These are phyloP conservation scores for Zea mays DNA, from an alignment of 176 grass and related monocot genomes.

Conservation along the genomic window DNA sequence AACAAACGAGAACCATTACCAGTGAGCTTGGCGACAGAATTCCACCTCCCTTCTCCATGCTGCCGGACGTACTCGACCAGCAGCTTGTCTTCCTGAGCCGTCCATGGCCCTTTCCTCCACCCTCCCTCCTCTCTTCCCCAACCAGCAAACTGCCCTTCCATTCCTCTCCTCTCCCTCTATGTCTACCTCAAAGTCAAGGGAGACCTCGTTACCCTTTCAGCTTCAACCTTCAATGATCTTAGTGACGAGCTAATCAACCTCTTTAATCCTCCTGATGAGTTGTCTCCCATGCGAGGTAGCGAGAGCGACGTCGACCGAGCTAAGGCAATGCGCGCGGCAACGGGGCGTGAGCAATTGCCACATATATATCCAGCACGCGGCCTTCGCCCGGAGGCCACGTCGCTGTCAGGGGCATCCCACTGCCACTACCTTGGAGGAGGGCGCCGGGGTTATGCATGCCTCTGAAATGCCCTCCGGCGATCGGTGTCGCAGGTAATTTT, in stretches of 20 bases:
- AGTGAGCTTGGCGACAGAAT: constrained; percentile 75
- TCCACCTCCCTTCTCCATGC: constrained; percentile 95
- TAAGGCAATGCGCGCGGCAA: constrained; percentile 23
- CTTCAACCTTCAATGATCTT: too few relatives aligned
- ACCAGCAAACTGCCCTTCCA: constrained; percentile 50
- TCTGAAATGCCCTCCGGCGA: constrained; percentile 38
- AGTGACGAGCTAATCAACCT: not conserved
- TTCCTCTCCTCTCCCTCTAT: not conserved
- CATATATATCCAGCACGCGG: constrained; percentile 35
- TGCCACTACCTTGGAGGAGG: constrained; percentile 38
- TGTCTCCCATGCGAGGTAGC: not conserved
- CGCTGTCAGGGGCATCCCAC: constrained; percentile 49
- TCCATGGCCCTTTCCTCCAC: constrained; percentile 98
- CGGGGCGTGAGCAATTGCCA: constrained; percentile 17
- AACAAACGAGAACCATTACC: constrained; percentile 35
- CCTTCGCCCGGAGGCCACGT: constrained; percentile 1
- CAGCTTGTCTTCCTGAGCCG: constrained; percentile 74
- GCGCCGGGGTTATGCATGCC: not conserved
- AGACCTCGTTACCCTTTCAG: too few relatives aligned
- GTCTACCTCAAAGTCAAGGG: too few relatives aligned
- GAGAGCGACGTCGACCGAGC: not conserved
- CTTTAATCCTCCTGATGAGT: not conserved
- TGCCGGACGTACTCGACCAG: constrained; percentile 70
- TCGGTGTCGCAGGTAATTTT: constrained; percentile 39
- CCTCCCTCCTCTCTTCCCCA: constrained; percentile 63